These are phyloP conservation scores for Euphrasia confusa DNA, from an alignment of 257 asterid species.

Conservation along the genomic window DNA sequence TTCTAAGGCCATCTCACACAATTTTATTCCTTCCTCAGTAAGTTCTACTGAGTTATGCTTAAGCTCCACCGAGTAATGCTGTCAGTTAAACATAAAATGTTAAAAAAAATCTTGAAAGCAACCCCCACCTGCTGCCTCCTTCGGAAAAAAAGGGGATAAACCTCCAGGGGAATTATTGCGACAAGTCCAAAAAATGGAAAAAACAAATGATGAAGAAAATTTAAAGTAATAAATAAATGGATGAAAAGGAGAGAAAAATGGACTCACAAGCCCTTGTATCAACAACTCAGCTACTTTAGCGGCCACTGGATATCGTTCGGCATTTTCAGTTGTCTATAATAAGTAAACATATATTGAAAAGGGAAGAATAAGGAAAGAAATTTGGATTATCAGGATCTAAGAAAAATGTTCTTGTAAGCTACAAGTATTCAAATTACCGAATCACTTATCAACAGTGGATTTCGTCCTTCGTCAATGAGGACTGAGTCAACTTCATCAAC, in stretches of 20 bases:
- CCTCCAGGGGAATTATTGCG: too few species aligned
- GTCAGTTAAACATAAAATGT: constrained; percentile 27
- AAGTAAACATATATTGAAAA: constrained; percentile 22
- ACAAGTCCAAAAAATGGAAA: neutral
- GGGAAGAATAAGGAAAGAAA: constrained; percentile 4
- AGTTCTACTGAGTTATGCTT: constrained; percentile 93
- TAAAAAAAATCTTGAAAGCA: constrained; percentile 1
- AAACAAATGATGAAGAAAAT: neutral
- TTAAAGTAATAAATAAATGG: neutral
- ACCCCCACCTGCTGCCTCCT: too few species aligned
- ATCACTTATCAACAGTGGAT: constrained; percentile 92
- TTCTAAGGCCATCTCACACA: constrained; percentile 95
- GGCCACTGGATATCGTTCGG: constrained; percentile 93
- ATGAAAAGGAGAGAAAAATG: neutral
- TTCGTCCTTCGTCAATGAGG: constrained; percentile 96
- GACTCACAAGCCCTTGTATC: constrained; percentile 63
- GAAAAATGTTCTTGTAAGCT: neutral
- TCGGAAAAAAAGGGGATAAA: too few species aligned
- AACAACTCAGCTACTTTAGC: constrained; percentile 90
- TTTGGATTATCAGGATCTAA: neutral
- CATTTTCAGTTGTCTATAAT: constrained; percentile 73
- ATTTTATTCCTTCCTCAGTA: constrained; percentile 81
- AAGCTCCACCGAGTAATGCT: constrained; percentile 92
- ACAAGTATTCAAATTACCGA: constrained; percentile 52
- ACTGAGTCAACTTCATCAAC: constrained; percentile 98